phyloP scores from a whole-genome alignment of 192 early-diverging fungal species.

The Kickxella alabastrina region DNA sequence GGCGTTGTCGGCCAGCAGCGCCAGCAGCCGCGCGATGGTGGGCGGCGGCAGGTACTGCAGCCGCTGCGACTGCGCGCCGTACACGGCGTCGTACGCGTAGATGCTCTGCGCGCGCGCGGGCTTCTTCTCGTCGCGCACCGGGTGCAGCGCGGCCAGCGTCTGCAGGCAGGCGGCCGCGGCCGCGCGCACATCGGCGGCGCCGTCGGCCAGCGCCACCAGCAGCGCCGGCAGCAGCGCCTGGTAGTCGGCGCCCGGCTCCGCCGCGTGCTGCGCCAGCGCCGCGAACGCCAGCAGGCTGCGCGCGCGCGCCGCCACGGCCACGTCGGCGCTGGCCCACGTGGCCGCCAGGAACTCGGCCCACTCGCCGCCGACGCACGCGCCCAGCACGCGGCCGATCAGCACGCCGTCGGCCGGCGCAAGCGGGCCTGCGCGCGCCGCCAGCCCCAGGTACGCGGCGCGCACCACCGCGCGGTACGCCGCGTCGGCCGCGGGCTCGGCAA shows the following conservation, averaged over 20 bases:
- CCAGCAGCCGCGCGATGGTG: slow-evolving; percentile 50
- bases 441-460: slow-evolving; percentile 10
- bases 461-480: slow-evolving; percentile 13
- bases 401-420: slow-evolving; percentile 18
- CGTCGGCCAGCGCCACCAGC: slow-evolving; percentile 61
- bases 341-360: slow-evolving; percentile 49
- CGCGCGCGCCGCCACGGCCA: slow-evolving; percentile 13
- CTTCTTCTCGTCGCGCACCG: slow-evolving; percentile 22
- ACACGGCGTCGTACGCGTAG: slow-evolving; percentile 60
- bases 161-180: slow-evolving; percentile 61
- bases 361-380: slow-evolving; percentile 18
- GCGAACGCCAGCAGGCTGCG: slow-evolving; percentile 58
- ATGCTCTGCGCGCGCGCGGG: slow-evolving; percentile 21
- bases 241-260: slow-evolving; percentile 49
- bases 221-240: slow-evolving; percentile 69
- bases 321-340: slow-evolving; percentile 13
- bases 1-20: slow-evolving; percentile 26
- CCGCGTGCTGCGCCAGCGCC: slow-evolving; percentile 38
- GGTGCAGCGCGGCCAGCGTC: slow-evolving; percentile 35
- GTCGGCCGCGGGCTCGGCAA: slow-evolving; percentile 5
- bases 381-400: slow-evolving; percentile 31
- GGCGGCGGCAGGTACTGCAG: slow-evolving; percentile 58
- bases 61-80: slow-evolving; percentile 43
- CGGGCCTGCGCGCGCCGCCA: slow-evolving; percentile 10
- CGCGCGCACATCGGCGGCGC: slow-evolving; percentile 56